phyloP scores from a whole-genome alignment of 2,329 filamentous ascomycete genomes.

The Phoma herbarum region DNA sequence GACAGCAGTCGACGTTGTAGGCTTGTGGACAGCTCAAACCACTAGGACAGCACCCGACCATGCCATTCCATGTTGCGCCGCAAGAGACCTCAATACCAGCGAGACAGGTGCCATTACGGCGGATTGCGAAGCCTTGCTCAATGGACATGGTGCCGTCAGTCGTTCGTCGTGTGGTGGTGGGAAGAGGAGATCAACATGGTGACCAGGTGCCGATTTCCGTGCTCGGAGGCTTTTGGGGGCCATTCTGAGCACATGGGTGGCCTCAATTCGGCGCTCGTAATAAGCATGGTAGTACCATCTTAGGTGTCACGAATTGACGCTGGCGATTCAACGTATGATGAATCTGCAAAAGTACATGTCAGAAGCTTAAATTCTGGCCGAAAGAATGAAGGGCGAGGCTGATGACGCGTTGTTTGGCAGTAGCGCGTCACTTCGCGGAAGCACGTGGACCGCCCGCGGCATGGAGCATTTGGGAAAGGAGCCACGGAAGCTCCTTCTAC shows the following conservation, averaged over 20 bases:
- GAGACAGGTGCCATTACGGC: slow-evolving; percentile 5
- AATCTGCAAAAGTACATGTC: background rate
- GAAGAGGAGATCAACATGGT: background rate
- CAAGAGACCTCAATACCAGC: background rate
- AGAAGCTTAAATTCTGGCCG: background rate
- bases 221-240: background rate
- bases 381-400: background rate
- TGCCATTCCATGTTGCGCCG: background rate
- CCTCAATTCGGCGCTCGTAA: background rate
- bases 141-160: background rate
- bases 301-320: background rate
- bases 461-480: background rate
- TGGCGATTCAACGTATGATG: background rate
- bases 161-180: background rate
- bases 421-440: background rate
- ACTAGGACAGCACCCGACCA: slow-evolving; percentile 9
- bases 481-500: background rate
- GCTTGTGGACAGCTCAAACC: slow-evolving; percentile 9
- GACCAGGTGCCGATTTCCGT: background rate
- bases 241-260: background rate
- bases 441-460: background rate
- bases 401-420: background rate
- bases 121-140: slow-evolving; percentile 11
- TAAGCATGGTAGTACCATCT: background rate
- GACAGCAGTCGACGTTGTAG: slow-evolving; percentile 20